phyloP scores from a whole-genome alignment of 176 grass and related monocot genomes.

The barley (Hordeum vulgare) region DNA sequence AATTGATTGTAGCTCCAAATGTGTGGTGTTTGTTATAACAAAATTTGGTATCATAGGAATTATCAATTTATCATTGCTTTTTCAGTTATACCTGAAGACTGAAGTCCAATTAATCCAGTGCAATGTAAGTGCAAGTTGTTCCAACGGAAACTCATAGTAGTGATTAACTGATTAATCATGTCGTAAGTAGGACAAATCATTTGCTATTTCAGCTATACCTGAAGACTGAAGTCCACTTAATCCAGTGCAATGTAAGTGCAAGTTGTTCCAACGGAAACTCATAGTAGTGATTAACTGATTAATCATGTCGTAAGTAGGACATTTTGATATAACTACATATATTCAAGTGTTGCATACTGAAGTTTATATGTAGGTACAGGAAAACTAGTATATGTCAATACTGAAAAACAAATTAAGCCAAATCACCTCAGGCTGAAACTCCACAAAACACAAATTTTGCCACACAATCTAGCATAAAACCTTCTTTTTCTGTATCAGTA shows the following conservation, averaged over 20 bases:
- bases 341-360: background rate
- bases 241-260: background rate
- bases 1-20: background rate
- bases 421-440: background rate
- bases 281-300: background rate
- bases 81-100: background rate
- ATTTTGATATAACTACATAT: background rate
- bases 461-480: background rate
- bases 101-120: background rate
- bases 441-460: background rate
- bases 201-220: background rate
- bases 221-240: background rate
- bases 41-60: background rate
- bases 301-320: background rate
- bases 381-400: background rate
- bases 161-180: background rate
- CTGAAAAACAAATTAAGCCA: background rate
- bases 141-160: background rate
- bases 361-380: background rate
- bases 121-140: background rate
- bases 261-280: background rate
- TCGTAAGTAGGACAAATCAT: background rate
- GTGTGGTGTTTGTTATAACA: background rate
- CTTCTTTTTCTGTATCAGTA: background rate
- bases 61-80: background rate